phyloP scores from a whole-genome alignment of 495 filamentous ascomycete genomes.

The Annulohypoxylon maeteangense region DNA sequence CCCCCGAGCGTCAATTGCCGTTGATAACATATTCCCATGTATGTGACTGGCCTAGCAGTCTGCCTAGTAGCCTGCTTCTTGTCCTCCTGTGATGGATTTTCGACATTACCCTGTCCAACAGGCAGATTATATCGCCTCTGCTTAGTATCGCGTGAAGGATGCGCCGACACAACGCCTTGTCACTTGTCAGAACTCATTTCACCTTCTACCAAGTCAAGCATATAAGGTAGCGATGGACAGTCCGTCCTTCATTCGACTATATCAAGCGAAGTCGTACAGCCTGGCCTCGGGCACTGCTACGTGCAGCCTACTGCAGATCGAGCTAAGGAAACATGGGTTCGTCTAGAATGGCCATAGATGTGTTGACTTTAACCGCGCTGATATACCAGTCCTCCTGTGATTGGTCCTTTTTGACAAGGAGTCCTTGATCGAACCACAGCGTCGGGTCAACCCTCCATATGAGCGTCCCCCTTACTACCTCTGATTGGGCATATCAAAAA shows the following conservation, averaged over 20 bases:
- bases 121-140: background rate
- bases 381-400: background rate
- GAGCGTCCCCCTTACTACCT: background rate
- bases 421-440: conserved; percentile 32
- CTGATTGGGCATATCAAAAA: conserved; percentile 14
- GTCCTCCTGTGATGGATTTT: background rate
- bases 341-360: conserved; percentile 13
- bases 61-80: background rate
- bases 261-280: conserved; percentile 27
- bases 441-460: conserved; percentile 34
- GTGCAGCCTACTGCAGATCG: conserved; percentile 1
- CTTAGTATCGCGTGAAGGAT: background rate
- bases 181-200: background rate
- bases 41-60: background rate
- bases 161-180: background rate
- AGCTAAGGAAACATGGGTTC: conserved; percentile 10
- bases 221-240: background rate
- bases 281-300: conserved; percentile 1
- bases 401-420: conserved; percentile 33
- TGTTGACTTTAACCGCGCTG: conserved; percentile 34
- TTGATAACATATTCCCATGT: background rate
- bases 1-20: conserved; percentile 6
- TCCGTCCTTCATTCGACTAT: conserved; percentile 2
- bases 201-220: background rate
- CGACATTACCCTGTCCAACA: background rate